Evolutionary conservation across 2,329 filamentous ascomycete species (phyloP).

Genomic region (Dactylonectria estremocensis): DNA sequence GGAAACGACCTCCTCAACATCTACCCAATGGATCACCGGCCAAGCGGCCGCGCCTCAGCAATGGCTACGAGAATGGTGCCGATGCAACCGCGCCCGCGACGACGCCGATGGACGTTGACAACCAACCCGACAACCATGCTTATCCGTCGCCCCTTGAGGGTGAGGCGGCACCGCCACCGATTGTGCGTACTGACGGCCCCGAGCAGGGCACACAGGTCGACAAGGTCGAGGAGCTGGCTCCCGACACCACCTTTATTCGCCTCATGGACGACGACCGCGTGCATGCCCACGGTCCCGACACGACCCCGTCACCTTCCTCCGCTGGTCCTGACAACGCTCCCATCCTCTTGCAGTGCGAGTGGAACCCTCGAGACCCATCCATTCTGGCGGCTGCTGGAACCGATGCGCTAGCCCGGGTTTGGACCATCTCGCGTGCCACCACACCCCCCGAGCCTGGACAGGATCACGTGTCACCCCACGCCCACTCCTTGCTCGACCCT

Average conservation of each 20-base stretch:
- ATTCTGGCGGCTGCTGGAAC: conserved; percentile 78
- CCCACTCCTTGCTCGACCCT: conserved; percentile 65
- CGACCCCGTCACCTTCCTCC: conserved; percentile 56
- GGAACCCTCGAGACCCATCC: conserved; percentile 76
- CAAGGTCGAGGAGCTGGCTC: conserved; percentile 73
- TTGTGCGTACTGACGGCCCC: conserved; percentile 71
- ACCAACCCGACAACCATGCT: conserved; percentile 69
- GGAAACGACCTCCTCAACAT: conserved; percentile 67
- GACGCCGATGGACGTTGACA: conserved; percentile 74
- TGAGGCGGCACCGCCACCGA: conserved; percentile 68
- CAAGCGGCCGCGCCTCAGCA: conserved; percentile 74
- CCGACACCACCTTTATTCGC: conserved; percentile 73
- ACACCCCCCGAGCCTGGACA: conserved; percentile 58
- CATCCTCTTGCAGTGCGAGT: conserved; percentile 78
- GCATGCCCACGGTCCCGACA: conserved; percentile 54
- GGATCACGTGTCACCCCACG: conserved; percentile 59
- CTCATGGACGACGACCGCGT: conserved; percentile 61
- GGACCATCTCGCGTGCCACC: conserved; percentile 73
- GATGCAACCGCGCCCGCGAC: conserved; percentile 60
- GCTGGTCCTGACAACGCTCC: conserved; percentile 66
- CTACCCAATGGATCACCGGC: conserved; percentile 69
- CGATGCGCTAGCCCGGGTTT: conserved; percentile 79
- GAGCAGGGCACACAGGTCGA: conserved; percentile 77
- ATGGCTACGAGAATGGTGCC: conserved; percentile 72
- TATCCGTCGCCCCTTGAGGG: conserved; percentile 76